Conservation (phyloP, 2,329 filamentous ascomycete genomes). For the Trichoderma sp. region DNA sequence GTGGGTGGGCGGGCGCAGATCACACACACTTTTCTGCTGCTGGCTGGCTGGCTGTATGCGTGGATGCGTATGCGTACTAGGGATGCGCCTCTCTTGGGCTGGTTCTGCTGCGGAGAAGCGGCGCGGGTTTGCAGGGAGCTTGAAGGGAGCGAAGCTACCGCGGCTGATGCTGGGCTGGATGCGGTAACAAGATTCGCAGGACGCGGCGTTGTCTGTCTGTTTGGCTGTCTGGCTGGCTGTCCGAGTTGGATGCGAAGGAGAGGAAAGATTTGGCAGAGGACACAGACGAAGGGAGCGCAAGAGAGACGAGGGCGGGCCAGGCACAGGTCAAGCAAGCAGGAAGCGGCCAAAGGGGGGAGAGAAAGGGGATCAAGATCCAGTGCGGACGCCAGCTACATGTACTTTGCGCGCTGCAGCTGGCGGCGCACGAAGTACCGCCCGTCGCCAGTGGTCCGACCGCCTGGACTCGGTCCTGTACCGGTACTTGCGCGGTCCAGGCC, state of each 20-base stretch:
- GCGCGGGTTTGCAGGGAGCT: not conserved
- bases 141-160: not conserved
- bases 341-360: constrained; percentile 21
- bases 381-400: constrained; percentile 20
- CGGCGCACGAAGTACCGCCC: not conserved
- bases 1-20: constrained; percentile 20
- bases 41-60: constrained; percentile 4
- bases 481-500: constrained; percentile 7
- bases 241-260: not conserved
- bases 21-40: constrained; percentile 5
- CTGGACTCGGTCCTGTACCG: not conserved
- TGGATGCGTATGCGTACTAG: not conserved
- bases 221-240: not conserved
- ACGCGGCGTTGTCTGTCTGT: constrained; percentile 1
- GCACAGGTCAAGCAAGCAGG: constrained; percentile 13
- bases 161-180: not conserved
- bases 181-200: not conserved
- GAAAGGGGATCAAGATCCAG: constrained; percentile 22
- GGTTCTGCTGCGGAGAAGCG: not conserved
- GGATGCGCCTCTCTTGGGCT: not conserved
- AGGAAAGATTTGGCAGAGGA: not conserved
- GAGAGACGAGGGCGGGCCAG: constrained; percentile 17
- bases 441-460: not conserved
- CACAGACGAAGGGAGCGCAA: constrained; percentile 6
- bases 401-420: not conserved